Evolutionary conservation across 2,329 filamentous ascomycete species (phyloP).

Genomic region (Macrophomina phaseolina): DNA sequence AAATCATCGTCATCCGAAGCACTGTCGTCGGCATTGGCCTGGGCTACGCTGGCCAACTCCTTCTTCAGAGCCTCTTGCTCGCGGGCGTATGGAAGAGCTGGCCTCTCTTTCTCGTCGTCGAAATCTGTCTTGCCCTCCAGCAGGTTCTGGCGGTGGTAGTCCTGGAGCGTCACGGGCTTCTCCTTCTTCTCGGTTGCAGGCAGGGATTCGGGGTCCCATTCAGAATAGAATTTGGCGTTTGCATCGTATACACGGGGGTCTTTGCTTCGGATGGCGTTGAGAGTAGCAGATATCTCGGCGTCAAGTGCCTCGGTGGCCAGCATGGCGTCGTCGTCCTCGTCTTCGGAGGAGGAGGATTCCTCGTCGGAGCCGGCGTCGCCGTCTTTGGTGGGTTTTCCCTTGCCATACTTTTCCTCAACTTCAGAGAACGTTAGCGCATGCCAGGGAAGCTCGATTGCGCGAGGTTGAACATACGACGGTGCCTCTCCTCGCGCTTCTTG

Average conservation of each 20-base stretch:
- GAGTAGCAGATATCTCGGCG: conserved; percentile 82
- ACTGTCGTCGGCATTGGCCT: conserved; percentile 49
- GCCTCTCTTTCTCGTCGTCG: conserved; percentile 62
- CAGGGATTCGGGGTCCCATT: conserved; percentile 61
- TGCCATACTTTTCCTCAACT: conserved; percentile 90
- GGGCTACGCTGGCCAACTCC: conserved; percentile 72
- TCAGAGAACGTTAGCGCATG: conserved; percentile 33
- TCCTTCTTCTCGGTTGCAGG: conserved; percentile 63
- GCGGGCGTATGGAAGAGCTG: conserved; percentile 77
- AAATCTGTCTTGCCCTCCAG: conserved; percentile 71
- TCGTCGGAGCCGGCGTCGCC: conserved; percentile 67
- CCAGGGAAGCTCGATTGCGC: background rate
- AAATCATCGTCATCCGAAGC: conserved; percentile 68
- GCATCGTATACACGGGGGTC: conserved; percentile 91
- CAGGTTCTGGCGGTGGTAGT: conserved; percentile 94
- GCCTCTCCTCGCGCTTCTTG: conserved; percentile 90
- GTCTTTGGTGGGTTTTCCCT: conserved; percentile 51
- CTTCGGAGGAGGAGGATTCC: conserved; percentile 59
- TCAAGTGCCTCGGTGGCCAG: conserved; percentile 86
- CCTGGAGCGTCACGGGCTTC: conserved; percentile 82
- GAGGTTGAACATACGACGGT: conserved; percentile 61
- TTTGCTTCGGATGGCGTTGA: conserved; percentile 86
- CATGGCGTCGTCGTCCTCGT: conserved; percentile 89
- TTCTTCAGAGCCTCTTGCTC: conserved; percentile 86
- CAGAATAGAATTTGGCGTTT: conserved; percentile 76